Evolutionary conservation across 1,284 basidiomycete species (phyloP), one percentile per base, ranked within the genome.

Genomic region (Cystobasidium pallidum): DNA sequence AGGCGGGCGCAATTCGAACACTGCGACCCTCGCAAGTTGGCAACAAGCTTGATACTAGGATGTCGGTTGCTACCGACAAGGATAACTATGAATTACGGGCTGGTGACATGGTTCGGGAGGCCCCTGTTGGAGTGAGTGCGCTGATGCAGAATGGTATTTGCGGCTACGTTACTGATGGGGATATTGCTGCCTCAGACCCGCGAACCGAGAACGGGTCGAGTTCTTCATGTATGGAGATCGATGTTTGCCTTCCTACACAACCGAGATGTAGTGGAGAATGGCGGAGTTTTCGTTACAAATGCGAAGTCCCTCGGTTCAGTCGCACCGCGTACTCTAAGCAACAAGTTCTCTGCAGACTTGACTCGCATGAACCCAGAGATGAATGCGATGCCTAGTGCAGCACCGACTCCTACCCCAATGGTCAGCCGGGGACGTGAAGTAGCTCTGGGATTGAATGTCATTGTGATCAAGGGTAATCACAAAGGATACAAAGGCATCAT

Each of bases 311-410:
- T 95, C 41, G 87, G 86, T 0, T 93, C 91, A 11, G 83, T 94
- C 28, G 92, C 94, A 1, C 62, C 73, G n/a, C 34, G 52, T 8
- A 93, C 92, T 79, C 86, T 88, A 52, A 88, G 87, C 72, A 90
- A 88, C 78, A 83, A 86, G 13, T 85, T 85, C 0, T 76, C 78
- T 2, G 84, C 86, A 7, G 94, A 98, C 81, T 83, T 94, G n/a
- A 90, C 91, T n/a, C 94, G 95, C 82, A 90, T 95, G 88, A 98
- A 98, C 80, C 94, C 95, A 7, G 87, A 90, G 0, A 81, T 93
- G 58, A 52, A 57, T 30, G 67, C 66, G 3, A 24, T 65, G 24
- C 63, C 61, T 15, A 62, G 43, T 24, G 63, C 54, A 36, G 68
- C 71, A 39, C 66, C 70, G 11, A 54, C 32, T 34, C 52, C 74